Evolutionary conservation across 371 early-diverging fungal species (phyloP), one percentile per base, ranked within the genome.

Genomic region (Mucor plumbeus): DNA sequence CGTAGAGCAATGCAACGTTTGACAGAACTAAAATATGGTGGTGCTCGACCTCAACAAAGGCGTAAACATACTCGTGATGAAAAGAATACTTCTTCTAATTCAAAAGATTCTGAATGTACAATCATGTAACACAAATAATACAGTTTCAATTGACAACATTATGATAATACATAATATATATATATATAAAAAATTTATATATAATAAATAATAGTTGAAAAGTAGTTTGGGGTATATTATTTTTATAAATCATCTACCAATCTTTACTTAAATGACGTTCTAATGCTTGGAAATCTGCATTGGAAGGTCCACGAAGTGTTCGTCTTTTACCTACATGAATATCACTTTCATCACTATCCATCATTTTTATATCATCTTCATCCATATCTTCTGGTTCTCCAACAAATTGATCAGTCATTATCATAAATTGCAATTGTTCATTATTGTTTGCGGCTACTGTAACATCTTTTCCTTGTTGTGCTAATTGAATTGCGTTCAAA

Each of bases 1-100:
- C 77, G 77, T 11, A 83, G 90, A 21, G 93, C 95, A 38, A 87
- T 87, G 83, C 84, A 88, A 58, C 85, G 94, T 13, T 77, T 94
- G 63, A 80, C 83, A 36, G 92, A 94, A 62, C 77, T 94, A 65
- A 90, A 91, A 76, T 84, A 88, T 54, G 65, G 85, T 50, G 90
- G 91, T 41, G 79, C 76, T 5, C 58, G 57, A 26, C 69, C 74
- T 56, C 74, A 74, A 21, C 73, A 75, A 50, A 61, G 72, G 54
- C 70, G 68, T 26, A 67, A 71, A 17, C 80, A 79, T 44, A 79
- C 78, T n/a, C 72, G 82, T 21, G 71, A 72, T 10, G 61, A 60
- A 4, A 67, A 70, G 14, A 76, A 72, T 33, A 69, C 58, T 33
- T 65, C 64, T 36, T 61, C 63, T 19, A 58, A 62, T 35, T 59